A percentile compares a stretch with the other conserved stretches of the same genome.
These are phyloP conservation scores for Aspergillus aculeatinus DNA, from an alignment of 2,329 filamentous ascomycete genomes.

Conservation along the genomic window DNA sequence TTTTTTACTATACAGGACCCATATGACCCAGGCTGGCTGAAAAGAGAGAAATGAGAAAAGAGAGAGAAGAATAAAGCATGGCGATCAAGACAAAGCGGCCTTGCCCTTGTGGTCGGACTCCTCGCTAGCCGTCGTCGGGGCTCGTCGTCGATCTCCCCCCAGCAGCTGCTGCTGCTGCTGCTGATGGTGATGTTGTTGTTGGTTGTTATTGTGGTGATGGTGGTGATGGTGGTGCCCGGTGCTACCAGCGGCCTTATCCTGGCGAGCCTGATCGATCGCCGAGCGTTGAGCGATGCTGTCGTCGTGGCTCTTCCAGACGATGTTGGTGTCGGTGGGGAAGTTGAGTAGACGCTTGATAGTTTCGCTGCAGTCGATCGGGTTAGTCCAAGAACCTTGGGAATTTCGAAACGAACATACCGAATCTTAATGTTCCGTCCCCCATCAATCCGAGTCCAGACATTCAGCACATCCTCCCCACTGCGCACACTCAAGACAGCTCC, in stretches of 20 bases:
- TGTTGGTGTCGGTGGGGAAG: conserved; percentile 83
- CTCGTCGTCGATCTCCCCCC: conserved; percentile 43
- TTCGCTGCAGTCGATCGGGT: conserved; percentile 59
- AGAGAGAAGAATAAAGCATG: conserved; percentile 18
- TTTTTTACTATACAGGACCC: conserved; percentile 42
- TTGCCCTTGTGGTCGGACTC: conserved; percentile 46
- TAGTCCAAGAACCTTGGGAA: background rate
- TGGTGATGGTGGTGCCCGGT: conserved; percentile 34
- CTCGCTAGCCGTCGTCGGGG: conserved; percentile 37
- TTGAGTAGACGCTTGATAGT: conserved; percentile 87
- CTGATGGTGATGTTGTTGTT: conserved; percentile 16
- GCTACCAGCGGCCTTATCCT: conserved; percentile 66
- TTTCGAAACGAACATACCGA: conserved; percentile 59
- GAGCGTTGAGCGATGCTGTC: conserved; percentile 90
- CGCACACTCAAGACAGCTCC: conserved; percentile 91
- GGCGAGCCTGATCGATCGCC: conserved; percentile 85
- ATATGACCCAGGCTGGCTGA: conserved; percentile 23
- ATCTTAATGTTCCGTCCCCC: conserved; percentile 95
- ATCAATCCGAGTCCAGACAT: conserved; percentile 94
- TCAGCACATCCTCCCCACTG: conserved; percentile 94
- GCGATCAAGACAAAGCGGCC: conserved; percentile 28
- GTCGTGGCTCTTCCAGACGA: conserved; percentile 95
- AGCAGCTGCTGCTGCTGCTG: conserved; percentile 28
- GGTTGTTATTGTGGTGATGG: conserved; percentile 29
- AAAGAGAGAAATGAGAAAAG: background rate